Percentiles rank a stretch among this genome's conserved stretches.
phyloP scores from a whole-genome alignment of 1,284 basidiomycete genomes.

The Ustilago xerochloae region DNA sequence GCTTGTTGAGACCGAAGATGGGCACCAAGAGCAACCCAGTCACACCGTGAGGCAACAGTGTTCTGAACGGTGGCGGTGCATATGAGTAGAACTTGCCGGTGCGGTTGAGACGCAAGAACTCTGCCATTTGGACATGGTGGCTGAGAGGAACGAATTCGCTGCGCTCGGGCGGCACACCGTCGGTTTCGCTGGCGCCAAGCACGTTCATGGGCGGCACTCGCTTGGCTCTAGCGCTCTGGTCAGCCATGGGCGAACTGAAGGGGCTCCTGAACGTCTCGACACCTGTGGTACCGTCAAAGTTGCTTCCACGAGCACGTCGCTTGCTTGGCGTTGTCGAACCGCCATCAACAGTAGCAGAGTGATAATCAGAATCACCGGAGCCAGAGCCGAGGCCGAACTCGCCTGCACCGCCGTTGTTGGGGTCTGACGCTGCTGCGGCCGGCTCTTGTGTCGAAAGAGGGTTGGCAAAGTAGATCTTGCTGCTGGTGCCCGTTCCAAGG shows the following conservation, averaged over 20 bases:
- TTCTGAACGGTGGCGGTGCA: conserved; percentile 56
- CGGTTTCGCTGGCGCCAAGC: conserved; percentile 57
- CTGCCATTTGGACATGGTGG: conserved; percentile 59
- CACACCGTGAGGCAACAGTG: conserved; percentile 56
- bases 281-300: conserved; percentile 51
- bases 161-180: conserved; percentile 37
- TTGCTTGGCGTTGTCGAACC: conserved; percentile 6
- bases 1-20: conserved; percentile 91
- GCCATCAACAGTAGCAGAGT: background rate
- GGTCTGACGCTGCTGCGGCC: conserved; percentile 16
- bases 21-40: conserved; percentile 72
- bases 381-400: conserved; percentile 4
- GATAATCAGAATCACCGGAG: background rate
- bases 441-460: conserved; percentile 31
- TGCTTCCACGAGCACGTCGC: conserved; percentile 11
- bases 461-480: conserved; percentile 61
- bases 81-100: conserved; percentile 57
- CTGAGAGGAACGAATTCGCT: conserved; percentile 55
- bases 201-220: conserved; percentile 62
- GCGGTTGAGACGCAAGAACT: conserved; percentile 57
- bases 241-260: conserved; percentile 18
- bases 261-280: conserved; percentile 44
- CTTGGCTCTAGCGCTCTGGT: conserved; percentile 29
- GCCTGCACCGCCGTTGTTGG: background rate
- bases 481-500: conserved; percentile 56